A percentile compares a stretch with the other conserved stretches of the same genome.
These are phyloP conservation scores for Triticum turgidum DNA, from an alignment of 176 grass and related monocot genomes.

Conservation along the genomic window DNA sequence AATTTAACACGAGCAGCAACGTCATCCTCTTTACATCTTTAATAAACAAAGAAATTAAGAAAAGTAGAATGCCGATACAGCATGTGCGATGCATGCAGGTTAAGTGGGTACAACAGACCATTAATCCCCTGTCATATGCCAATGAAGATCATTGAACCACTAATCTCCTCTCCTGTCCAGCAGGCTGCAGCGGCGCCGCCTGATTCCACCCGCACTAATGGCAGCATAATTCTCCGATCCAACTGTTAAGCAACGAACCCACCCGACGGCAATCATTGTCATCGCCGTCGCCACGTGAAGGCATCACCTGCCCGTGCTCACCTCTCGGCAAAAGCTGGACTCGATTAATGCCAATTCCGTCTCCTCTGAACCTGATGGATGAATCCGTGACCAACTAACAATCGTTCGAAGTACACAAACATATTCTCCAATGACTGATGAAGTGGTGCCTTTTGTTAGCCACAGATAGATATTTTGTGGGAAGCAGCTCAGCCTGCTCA, in stretches of 20 bases:
- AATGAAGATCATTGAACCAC: neutral
- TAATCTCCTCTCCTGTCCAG: neutral
- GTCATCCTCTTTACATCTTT: no score
- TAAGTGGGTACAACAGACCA: neutral
- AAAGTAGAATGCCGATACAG: neutral
- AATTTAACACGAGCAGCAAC: no score
- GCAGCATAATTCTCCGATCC: neutral
- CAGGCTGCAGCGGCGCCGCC: no score
- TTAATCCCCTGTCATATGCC: neutral
- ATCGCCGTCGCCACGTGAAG: neutral
- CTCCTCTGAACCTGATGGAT: neutral
- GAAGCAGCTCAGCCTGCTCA: neutral
- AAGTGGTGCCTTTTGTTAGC: neutral
- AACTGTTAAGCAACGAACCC: neutral
- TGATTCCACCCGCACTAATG: neutral
- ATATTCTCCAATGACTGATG: neutral
- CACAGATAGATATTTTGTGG: neutral
- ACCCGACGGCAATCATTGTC: neutral
- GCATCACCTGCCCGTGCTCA: neutral
- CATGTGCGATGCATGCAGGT: neutral
- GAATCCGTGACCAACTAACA: neutral
- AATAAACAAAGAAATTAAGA: neutral
- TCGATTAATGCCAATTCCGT: no score
- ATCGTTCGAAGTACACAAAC: neutral
- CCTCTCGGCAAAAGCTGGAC: conserved; percentile 14